phyloP scores from a whole-genome alignment of 306 rosid genomes.

The Vachellia collinsii region DNA sequence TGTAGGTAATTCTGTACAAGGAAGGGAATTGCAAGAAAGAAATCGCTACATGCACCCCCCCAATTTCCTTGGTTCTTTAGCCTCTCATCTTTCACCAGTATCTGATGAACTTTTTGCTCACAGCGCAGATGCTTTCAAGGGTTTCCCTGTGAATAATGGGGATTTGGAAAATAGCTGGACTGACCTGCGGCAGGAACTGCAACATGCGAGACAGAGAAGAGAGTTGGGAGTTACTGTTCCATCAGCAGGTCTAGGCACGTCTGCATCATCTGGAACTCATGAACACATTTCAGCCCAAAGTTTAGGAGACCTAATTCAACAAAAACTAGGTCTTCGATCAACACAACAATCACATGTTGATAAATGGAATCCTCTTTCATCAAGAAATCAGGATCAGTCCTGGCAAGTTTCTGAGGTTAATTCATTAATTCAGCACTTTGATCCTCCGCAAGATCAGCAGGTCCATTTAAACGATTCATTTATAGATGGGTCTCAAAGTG shows the following conservation, averaged over 20 bases:
- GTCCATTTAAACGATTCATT: slow-evolving; percentile 47
- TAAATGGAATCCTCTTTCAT: slow-evolving; percentile 55
- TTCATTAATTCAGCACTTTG: slow-evolving; percentile 52
- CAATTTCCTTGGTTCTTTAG: slow-evolving; percentile 49
- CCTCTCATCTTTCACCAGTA: slow-evolving; percentile 46
- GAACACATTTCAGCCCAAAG: slow-evolving; percentile 50
- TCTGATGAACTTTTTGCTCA: slow-evolving; percentile 54
- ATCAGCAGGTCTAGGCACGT: slow-evolving; percentile 46
- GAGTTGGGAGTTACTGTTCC: slow-evolving; percentile 44
- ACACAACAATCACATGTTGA: slow-evolving; percentile 49
- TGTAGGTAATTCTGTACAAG: slow-evolving; percentile 36
- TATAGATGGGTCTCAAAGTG: slow-evolving; percentile 45
- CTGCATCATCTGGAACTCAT: slow-evolving; percentile 50
- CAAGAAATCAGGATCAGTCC: slow-evolving; percentile 50
- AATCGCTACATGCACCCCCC: slow-evolving; percentile 42
- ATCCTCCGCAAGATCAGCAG: slow-evolving; percentile 55
- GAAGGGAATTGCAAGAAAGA: slow-evolving; percentile 54
- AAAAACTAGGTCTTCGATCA: slow-evolving; percentile 51
- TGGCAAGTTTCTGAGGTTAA: slow-evolving; percentile 51
- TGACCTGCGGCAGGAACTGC: slow-evolving; percentile 46
- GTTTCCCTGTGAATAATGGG: slow-evolving; percentile 51
- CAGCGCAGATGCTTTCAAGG: slow-evolving; percentile 45
- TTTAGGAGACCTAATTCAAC: slow-evolving; percentile 57
- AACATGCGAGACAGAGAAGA: slow-evolving; percentile 51
- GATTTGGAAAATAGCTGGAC: slow-evolving; percentile 52